Evolutionary conservation across 2,329 filamentous ascomycete genomes (phyloP), one percentile per base, ranked within the genome.

Genomic region (Exophiala spinifera): DNA sequence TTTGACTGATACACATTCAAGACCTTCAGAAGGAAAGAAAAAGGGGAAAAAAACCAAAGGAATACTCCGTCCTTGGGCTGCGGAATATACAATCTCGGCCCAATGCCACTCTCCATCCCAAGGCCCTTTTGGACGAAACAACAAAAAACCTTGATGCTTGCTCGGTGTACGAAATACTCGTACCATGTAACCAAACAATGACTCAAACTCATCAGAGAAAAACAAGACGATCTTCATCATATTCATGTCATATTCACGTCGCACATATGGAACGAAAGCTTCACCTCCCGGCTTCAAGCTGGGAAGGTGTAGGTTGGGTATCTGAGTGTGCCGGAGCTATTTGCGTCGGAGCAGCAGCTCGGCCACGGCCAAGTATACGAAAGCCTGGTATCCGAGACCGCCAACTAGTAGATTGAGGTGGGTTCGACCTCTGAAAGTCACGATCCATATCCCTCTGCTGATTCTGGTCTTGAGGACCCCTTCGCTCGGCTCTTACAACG

Each of bases 261-360:
- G n/a, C n/a, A 51, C 51, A 50, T 51, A 20, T 53, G 55, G 36
- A 28, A 36, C 23, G 46, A 19, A 33, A 15, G 14, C 53, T 31
- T 31, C 28, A 60, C 46, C 57, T 55, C 45, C 57, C 57, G 51
- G 57, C 57, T 55, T 60, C 57, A 17, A 60, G 57, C 55, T 60
- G 57, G 19, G 55, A 57, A 49, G 57, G 57, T 14, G 57, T 60
- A 6, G 54, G 57, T 31, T 45, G 55, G 25, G 31, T 46, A 42
- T 53, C 57, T 46, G 57, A 49, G 15, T 47, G 43, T 14, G 46
- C 49, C 21, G 31, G 33, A 25, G 17, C n/a, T 23, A 19, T 13
- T 19, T 40, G 23, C 28, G 15, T 20, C 42, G 10, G 47, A 31
- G 51, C 45, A 31, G 51, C 45, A 15, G 36, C 36, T 42, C 46